Evolutionary conservation across 164 flowering plant species (phyloP), one percentile per base, ranked within the genome.

Genomic region (Vitis amurensis): DNA sequence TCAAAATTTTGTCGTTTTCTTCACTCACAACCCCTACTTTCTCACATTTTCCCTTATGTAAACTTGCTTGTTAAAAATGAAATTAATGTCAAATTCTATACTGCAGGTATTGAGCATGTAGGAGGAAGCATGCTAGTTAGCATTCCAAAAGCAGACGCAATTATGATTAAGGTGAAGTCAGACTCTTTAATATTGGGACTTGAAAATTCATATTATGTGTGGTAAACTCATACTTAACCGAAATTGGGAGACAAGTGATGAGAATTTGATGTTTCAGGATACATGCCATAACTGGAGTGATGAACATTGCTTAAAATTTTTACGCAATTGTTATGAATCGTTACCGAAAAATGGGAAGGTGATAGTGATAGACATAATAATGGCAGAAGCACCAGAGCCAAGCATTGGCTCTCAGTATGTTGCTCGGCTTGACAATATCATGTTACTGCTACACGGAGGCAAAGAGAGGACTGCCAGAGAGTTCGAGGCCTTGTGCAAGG

Each of bases 101-200:
- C 19, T 70, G 50, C 29, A 71, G 74, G 69, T 27, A 37, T 71
- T 29, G 64, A 71, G 61, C 74, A 65, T 16, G 52, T 71, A 11
- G 65, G 51, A 29, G 74, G 75, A 17, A 19, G 53, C 31, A 66
- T 72, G 66, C 53, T 59, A 51, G 52, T 49, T 8, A 44, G 44
- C 9, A 15, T 68, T 50, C 71, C 71, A 49, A 13, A 60, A 59
- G 65, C 52, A 60, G 70, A 72, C 19, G 61, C 52, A 17, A 66
- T 72, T 14, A 5, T 72, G 7, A 8, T 72, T 1, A 66, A 66
- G 70, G 70, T 72, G 13, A 65, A 29, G 9, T n/a, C 27, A 6
- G 15, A 10, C 51, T 31, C 44, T 31, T 31, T 31, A 31, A 31
- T 31, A 23, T 23, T 23, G 44, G 44, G 44, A 31, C 44, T 31